Evolutionary conservation across 2,329 filamentous ascomycete species (phyloP).

Genomic region (Hymenotorrendiella dingleyae): DNA sequence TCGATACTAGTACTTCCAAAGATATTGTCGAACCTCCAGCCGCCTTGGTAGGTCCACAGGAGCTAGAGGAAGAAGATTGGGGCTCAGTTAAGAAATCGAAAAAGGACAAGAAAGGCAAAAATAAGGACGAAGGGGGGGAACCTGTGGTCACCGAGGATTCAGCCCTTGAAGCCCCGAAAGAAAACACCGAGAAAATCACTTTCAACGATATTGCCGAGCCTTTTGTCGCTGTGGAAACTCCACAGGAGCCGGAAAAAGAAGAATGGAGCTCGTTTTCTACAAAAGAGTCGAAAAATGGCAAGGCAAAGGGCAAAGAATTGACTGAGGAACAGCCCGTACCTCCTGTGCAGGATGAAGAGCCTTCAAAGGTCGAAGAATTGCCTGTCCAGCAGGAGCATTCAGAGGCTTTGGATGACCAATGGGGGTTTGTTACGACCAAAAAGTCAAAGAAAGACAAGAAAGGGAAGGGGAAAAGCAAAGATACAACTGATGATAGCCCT

Average conservation of each 20-base stretch:
- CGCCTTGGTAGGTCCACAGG: neutral
- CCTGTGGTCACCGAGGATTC: neutral
- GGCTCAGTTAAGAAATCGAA: conserved; percentile 12
- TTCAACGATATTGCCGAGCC: neutral
- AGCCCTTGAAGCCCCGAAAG: neutral
- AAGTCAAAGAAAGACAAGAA: conserved; percentile 10
- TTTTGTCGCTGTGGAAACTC: neutral
- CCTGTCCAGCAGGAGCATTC: no score
- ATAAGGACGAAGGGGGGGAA: conserved; percentile 5
- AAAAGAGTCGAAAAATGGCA: conserved; percentile 14
- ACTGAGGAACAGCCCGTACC: conserved; percentile 4
- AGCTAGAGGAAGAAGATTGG: conserved; percentile 2
- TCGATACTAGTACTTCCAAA: neutral
- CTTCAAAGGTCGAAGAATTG: no score
- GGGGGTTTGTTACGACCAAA: neutral
- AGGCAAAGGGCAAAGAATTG: conserved; percentile 13
- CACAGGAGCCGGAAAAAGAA: neutral
- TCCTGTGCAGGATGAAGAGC: no score
- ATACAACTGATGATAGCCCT: neutral
- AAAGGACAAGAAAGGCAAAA: conserved; percentile 15
- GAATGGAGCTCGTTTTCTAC: conserved; percentile 1
- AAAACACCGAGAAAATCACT: conserved; percentile 1
- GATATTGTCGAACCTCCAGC: neutral
- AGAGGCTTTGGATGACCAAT: neutral
- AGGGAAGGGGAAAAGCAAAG: neutral